These are phyloP conservation scores for Metschnikowia cerradonensis DNA, from an alignment of 805 yeast genomes.

Conservation along the genomic window DNA sequence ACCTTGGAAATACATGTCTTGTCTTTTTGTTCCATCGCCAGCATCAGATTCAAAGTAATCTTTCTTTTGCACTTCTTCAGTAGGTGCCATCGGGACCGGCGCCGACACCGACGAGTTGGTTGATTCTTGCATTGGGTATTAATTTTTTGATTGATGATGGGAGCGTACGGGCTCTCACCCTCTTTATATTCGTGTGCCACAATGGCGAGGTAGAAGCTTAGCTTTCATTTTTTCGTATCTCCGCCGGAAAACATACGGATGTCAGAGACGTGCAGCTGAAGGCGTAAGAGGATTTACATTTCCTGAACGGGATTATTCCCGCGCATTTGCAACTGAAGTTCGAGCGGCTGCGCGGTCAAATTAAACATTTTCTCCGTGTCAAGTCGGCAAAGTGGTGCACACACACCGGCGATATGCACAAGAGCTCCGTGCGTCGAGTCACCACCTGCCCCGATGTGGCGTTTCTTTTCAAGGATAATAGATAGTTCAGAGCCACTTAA, in stretches of 20 bases:
- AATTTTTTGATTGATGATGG: neutral
- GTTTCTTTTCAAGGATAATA: no score
- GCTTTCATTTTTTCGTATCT: neutral
- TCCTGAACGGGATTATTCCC: neutral
- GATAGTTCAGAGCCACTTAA: no score
- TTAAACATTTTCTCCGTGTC: neutral
- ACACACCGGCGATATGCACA: neutral
- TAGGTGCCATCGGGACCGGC: neutral
- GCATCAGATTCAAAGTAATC: conserved; percentile 37
- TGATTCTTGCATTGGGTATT: neutral
- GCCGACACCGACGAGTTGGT: neutral
- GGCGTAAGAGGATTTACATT: neutral
- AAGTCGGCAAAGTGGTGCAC: neutral
- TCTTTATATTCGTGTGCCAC: neutral
- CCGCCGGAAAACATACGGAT: neutral
- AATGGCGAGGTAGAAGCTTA: neutral
- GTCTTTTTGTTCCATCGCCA: conserved; percentile 39
- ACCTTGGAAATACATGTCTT: conserved; percentile 36
- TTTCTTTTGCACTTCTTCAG: neutral
- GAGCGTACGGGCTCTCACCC: neutral
- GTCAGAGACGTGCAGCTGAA: neutral
- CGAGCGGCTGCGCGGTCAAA: neutral
- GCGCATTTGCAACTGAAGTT: neutral
- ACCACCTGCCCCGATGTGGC: no score
- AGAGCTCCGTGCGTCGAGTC: neutral